Evolutionary conservation across 371 early-diverging fungal species (phyloP), one percentile per base, ranked within the genome.

Genomic region (Mucor racemosus): DNA sequence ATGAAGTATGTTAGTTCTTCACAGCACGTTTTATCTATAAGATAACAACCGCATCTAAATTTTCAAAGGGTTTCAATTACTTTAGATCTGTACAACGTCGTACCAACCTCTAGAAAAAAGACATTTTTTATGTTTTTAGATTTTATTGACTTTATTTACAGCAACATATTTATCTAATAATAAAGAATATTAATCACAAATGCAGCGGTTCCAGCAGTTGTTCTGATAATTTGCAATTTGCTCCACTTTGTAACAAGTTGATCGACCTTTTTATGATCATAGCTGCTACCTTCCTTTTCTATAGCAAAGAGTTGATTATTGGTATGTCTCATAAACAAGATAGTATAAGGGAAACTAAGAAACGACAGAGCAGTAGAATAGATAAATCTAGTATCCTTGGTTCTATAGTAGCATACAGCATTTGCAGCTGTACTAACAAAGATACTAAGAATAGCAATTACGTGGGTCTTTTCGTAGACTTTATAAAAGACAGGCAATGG

Each of bases 231-330:
- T 15, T 73, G 73, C 8, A 62, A 19, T 17, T 19, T 54, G 5
- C 50, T 44, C 73, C 73, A 73, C 44, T 68, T 60, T 0, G 33
- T 44, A 4, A 73, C 35, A 3, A 65, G 57, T 4, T 17, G 10
- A 11, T 62, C 35, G 0, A 68, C 68, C 19, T 65, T 41, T 7
- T 66, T 54, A 3, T 58, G 46, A 40, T 73, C 63, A 48, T 65
- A 66, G 8, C 36, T 35, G 9, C 41, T 36, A 14, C 59, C 63
- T 17, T 42, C 21, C 11, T 73, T 62, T 14, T 65, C 62, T 58
- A 73, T 13, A 11, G 68, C 69, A 66, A 73, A 68, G 10, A 73
- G 21, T 26, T 65, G 42, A 33, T 73, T 73, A 14, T 73, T 73
- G 36, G 65, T 38, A 21, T 69, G 73, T 7, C 46, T 62, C 8